Evolutionary conservation across 2,329 filamentous ascomycete genomes (phyloP).

Genomic region (Ceratocystis smalleyi): DNA sequence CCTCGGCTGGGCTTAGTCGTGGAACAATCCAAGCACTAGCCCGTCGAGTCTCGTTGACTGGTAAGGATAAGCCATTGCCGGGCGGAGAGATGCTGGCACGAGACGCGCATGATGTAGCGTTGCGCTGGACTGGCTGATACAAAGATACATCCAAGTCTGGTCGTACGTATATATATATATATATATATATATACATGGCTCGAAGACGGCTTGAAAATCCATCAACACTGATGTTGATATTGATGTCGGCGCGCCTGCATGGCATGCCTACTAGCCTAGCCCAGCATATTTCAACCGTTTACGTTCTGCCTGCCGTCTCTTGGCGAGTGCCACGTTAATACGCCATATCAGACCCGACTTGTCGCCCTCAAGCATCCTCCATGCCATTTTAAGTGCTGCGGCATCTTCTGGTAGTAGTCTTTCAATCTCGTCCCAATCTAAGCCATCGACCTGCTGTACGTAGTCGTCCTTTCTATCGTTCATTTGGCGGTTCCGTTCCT

Average conservation of each 20-base stretch:
- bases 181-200: too few relatives aligned
- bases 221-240: too few relatives aligned
- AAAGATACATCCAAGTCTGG: too few relatives aligned
- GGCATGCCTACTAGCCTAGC: background rate
- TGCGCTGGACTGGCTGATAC: too few relatives aligned
- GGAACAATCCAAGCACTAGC: too few relatives aligned
- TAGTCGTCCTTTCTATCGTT: slow-evolving; percentile 16
- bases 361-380: background rate
- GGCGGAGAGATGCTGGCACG: too few relatives aligned
- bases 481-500: slow-evolving; percentile 17
- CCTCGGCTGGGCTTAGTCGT: too few relatives aligned
- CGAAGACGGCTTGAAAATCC: too few relatives aligned
- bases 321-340: slow-evolving; percentile 2
- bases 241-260: background rate
- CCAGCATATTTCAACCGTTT: background rate
- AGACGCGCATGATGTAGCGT: too few relatives aligned
- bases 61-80: too few relatives aligned
- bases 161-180: too few relatives aligned
- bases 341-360: background rate
- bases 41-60: too few relatives aligned
- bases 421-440: slow-evolving; percentile 16
- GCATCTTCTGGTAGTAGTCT: slow-evolving; percentile 18
- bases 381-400: background rate
- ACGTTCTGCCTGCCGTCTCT: background rate
- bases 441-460: slow-evolving; percentile 14